Evolutionary conservation across 768 basidiomycete species (phyloP), one percentile per base, ranked within the genome.

Genomic region (Boletus fagicola): DNA sequence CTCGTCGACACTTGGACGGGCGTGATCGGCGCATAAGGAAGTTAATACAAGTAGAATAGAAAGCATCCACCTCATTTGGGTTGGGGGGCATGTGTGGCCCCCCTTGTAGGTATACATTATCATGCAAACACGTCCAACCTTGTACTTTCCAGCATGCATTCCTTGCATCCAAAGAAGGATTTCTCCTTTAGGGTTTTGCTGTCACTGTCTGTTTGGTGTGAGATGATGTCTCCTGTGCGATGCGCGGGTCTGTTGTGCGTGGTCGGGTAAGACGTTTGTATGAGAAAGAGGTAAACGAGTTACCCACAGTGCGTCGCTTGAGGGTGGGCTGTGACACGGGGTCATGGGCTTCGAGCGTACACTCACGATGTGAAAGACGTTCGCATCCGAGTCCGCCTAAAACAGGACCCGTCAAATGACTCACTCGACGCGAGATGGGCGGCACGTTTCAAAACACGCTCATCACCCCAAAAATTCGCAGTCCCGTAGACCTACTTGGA

Each of bases 1-100:
- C 80, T 97, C 59, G 79, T 92, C 30, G 88, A 88, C 51, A 85
- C 84, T 20, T 87, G 84, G 85, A 90, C 90, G 6, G 88, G 87
- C 13, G 62, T 76, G 28, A 72, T 87, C 30, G 71, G 72, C 13
- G 53, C 59, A 38, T 72, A 49, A 5, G 8, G 9, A 13, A 16
- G n/a, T 5, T 8, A 8, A 26, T 9, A 33, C n/a, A 18, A 1
- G n/a, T 30, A 1, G 28, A 24, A 35, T 24, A 42, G 20, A 15
- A 9, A 57, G 30, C 42, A 47, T 56, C 26, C 31, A 5, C 15
- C 10, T 26, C 33, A n/a, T 35, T 1, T 3, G 54, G 30, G 38
- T 18, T 1, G 8, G 30, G 5, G 30, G 3, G 3, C 48, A 24
- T 36, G 26, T 36, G 26, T 4, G 13, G 3, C 5, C 11, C 28